Base-by-base conservation (phyloP, 1,284 basidiomycete genomes). In the Ustilago nuda region DNA sequence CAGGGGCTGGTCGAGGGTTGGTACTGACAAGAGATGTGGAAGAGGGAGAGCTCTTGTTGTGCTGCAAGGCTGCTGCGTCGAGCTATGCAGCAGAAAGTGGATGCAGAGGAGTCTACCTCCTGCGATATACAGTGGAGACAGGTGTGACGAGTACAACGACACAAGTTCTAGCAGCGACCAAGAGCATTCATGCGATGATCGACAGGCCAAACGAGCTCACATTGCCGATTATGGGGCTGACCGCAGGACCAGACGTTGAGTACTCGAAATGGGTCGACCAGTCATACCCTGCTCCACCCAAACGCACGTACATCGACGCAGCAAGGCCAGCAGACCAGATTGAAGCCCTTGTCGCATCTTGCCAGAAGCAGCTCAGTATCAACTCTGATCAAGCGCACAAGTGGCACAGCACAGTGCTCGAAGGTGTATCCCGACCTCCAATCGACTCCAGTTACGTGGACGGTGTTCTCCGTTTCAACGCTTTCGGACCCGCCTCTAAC, bases 401-500 rank as follows among this genome's bases (percentile, higher is more conserved):
- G 4, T 69, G 62, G 59, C 69, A 54, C 8, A 13, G 33, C 8
- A 56, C 51, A 3, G 53, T 77, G 1, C 55, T 75, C 19, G 58
- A 66, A 30, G 72, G 64, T 12, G 36, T 56, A 1, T 23, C 35
- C 0, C 58, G 56, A 1, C 66, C 69, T 0, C 52, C 61, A 1
- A 72, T 83, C 43, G 72, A 81, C 27, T 65, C 84, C 36, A 75
- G 71, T 46, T 85, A 85, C 64, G 74, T 85, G 27, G 83, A 85
- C 57, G 82, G 83, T 11, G 84, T 85, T 12, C 73, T 85, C 11
- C 80, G 83, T 15, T 83, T 84, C 76, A 85, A 85, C 61, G 84
- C 84, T 9, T 85, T 85, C 54, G 84, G 84, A 0, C 84, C 84
- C 3, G 81, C 76, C 8, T 70, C 78, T 37, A 76, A 68, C 39